Base-by-base conservation (phyloP, 345 rosid species). In the Brassica carinata region DNA sequence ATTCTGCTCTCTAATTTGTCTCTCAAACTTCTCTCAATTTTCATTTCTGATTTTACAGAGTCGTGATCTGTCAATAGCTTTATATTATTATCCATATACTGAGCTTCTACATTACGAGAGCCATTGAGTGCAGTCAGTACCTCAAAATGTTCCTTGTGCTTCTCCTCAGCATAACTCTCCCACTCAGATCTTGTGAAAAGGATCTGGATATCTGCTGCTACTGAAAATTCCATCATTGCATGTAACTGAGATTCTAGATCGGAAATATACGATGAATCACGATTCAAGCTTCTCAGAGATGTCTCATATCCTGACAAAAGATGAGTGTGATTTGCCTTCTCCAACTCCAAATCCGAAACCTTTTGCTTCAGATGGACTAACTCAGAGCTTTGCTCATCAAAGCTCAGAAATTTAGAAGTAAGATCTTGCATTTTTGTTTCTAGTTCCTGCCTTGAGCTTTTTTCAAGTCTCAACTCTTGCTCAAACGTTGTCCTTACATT, bases 121-220 rank as follows among this genome's bases (percentile, higher is more conserved):
- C 67, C 75, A 83, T 74, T 85, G 58, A 91, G 89, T 17, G 43
- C 59, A 58, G 69, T 74, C 82, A 90, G 87, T 36, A 84, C 71
- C 80, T 87, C 84, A 71, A 75, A 68, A 85, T 87, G 82, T 87
- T 92, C 87, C 77, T 75, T 84, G 73, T 79, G 89, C 74, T 85
- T 86, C 82, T 86, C 89, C 73, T 88, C 83, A 18, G 84, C 83
- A 79, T 84, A 82, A 38, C 76, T 70, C 79, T 85, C 87, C 80
- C 87, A 90, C 75, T 85, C 93, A 85, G 71, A 72, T 85, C 85
- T 85, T 67, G 87, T 82, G 83, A 86, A 87, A 84, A 85, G 53
- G 71, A 86, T 66, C 64, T 75, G 80, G 65, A 90, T 76, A 82
- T 92, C 94, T 30, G 93, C 85, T 76, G 93, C 91, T 78, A 92